phyloP scores from a whole-genome alignment of 2,329 filamentous ascomycete species.

The Meredithiella fracta region DNA sequence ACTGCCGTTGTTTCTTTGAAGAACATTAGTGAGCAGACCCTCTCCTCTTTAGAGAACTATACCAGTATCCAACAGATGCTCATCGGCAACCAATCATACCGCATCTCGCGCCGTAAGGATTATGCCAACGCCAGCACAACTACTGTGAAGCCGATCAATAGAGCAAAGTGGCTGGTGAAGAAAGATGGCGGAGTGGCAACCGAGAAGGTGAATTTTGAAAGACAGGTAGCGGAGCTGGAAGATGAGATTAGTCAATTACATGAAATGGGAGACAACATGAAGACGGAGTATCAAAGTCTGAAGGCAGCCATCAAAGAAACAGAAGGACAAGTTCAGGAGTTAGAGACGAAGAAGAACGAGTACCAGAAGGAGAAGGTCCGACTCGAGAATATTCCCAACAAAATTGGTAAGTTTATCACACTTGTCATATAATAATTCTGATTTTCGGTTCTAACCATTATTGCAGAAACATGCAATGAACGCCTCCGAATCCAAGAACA shows the following conservation, averaged over 20 bases:
- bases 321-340: constrained; percentile 12
- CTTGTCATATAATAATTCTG: not conserved
- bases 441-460: not conserved
- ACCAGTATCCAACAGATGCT: constrained; percentile 51
- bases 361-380: constrained; percentile 49
- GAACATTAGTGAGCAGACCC: constrained; percentile 51
- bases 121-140: constrained; percentile 63
- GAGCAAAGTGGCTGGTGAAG: not conserved
- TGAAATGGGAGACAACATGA: constrained; percentile 23
- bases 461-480: not conserved
- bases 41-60: constrained; percentile 42
- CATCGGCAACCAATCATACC: constrained; percentile 47
- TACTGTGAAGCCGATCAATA: constrained; percentile 26
- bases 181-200: constrained; percentile 31
- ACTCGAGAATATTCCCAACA: constrained; percentile 52
- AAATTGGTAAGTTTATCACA: constrained; percentile 30
- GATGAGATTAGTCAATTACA: constrained; percentile 24
- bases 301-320: not conserved
- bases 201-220: constrained; percentile 45
- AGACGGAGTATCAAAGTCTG: not conserved
- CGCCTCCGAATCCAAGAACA: not conserved
- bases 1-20: constrained; percentile 45
- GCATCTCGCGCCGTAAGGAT: constrained; percentile 54
- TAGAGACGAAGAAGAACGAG: constrained; percentile 47
- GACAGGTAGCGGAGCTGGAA: constrained; percentile 30